Conservation (phyloP, 2,329 filamentous ascomycete species). For the Cordyceps cateniannulata region DNA sequence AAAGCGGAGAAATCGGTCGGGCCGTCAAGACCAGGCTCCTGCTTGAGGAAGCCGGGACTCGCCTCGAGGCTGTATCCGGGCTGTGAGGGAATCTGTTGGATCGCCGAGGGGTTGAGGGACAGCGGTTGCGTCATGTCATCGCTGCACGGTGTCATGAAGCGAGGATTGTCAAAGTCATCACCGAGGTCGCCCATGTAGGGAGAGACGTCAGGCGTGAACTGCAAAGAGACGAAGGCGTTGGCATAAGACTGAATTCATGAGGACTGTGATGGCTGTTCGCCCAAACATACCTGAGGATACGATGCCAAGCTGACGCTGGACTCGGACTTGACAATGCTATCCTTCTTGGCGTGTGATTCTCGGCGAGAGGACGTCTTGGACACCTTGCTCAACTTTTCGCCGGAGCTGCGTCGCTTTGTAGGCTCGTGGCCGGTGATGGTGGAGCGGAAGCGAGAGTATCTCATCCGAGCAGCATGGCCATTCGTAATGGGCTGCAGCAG, state of each 20-base stretch:
- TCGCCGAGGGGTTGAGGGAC: slow-evolving; percentile 21
- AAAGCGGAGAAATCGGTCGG: slow-evolving; percentile 34
- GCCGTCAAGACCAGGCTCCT: slow-evolving; percentile 23
- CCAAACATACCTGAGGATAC: slow-evolving; percentile 23
- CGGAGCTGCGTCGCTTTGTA: slow-evolving; percentile 38
- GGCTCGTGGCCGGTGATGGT: slow-evolving; percentile 43
- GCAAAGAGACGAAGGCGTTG: slow-evolving; percentile 21
- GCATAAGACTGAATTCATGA: slow-evolving; percentile 22
- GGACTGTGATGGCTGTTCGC: slow-evolving; percentile 16
- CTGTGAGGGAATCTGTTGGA: background rate
- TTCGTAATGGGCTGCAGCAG: slow-evolving; percentile 50
- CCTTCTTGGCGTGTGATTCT: slow-evolving; percentile 29
- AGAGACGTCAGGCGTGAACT: slow-evolving; percentile 34
- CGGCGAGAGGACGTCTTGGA: slow-evolving; percentile 33
- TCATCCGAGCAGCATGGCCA: slow-evolving; percentile 55
- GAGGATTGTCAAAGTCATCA: slow-evolving; percentile 28
- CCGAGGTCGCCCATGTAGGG: slow-evolving; percentile 30
- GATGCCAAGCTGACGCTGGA: slow-evolving; percentile 23
- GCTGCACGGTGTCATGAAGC: slow-evolving; percentile 49
- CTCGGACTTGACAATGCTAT: slow-evolving; percentile 35
- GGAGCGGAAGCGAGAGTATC: slow-evolving; percentile 47
- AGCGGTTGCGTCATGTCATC: slow-evolving; percentile 36
- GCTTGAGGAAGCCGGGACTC: slow-evolving; percentile 23
- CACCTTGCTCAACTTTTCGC: slow-evolving; percentile 34
- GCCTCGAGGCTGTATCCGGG: slow-evolving; percentile 16